These are phyloP conservation scores for Bryoerythrophyllum caledonicum DNA, from an alignment of 225 moss, liverwort and hornwort genomes.

Conservation along the genomic window DNA sequence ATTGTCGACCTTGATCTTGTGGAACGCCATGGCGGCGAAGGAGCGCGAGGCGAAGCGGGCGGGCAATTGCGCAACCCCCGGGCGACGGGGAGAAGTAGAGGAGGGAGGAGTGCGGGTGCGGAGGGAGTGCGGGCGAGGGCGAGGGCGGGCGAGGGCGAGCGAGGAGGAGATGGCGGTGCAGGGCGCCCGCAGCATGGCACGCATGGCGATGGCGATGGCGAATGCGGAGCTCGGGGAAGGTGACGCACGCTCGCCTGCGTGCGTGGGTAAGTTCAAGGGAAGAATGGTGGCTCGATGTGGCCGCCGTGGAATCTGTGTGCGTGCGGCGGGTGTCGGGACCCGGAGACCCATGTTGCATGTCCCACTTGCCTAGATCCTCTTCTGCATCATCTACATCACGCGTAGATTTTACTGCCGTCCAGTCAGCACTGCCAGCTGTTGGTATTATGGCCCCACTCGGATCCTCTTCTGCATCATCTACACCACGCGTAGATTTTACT, in stretches of 20 bases:
- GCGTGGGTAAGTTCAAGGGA: neutral
- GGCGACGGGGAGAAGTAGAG: neutral
- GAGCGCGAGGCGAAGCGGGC: conserved; percentile 10
- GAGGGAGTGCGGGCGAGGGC: neutral
- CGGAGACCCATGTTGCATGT: no score
- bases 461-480: no score
- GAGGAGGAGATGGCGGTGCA: conserved; percentile 31
- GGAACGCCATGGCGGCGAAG: conserved; percentile 69
- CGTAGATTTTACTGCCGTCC: no score
- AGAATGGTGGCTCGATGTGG: neutral
- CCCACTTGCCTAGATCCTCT: no score
- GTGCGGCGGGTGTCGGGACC: neutral
- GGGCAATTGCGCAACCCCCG: neutral
- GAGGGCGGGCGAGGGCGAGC: conserved; percentile 8
- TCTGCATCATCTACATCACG: no score
- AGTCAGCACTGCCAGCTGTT: no score
- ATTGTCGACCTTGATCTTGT: conserved; percentile 85
- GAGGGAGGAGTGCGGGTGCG: no score
- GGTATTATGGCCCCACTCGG: no score
- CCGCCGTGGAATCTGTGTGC: neutral
- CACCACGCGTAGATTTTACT: no score
- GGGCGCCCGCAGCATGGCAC: conserved; percentile 38
- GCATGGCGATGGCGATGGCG: conserved; percentile 23
- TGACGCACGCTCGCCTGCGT: neutral
- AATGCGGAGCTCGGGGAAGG: neutral